These are phyloP conservation scores for Erodium texanum DNA, from an alignment of 441 rosid species.

Conservation along the genomic window DNA sequence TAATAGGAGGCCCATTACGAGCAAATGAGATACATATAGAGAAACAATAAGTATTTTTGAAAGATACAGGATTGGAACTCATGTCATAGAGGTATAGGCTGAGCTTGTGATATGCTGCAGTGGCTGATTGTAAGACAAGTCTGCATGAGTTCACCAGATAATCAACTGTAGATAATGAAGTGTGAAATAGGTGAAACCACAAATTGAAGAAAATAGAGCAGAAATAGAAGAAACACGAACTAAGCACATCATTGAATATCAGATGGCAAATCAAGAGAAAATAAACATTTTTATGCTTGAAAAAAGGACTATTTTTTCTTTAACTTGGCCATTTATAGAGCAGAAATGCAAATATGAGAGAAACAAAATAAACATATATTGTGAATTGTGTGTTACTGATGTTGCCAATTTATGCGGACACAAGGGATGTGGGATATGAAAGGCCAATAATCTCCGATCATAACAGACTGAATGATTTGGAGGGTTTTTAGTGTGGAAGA, in stretches of 20 bases:
- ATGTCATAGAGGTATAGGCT: not conserved
- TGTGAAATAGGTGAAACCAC: not conserved
- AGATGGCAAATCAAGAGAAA: no score
- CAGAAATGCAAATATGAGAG: no score
- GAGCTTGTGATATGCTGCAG: not conserved
- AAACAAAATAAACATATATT: no score
- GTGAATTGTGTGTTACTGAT: no score
- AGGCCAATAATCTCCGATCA: conserved; percentile 8
- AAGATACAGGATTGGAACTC: not conserved
- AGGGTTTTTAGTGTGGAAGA: not conserved
- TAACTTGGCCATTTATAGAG: no score
- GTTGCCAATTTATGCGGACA: not conserved
- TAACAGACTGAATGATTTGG: no score
- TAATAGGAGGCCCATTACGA: no score
- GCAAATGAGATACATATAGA: no score
- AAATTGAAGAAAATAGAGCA: not conserved
- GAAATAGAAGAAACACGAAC: no score
- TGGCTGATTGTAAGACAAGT: not conserved
- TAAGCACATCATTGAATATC: no score
- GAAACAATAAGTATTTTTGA: not conserved
- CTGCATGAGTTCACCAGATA: not conserved
- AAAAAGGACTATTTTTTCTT: no score
- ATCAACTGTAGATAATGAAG: not conserved
- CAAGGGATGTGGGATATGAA: conserved; percentile 8
- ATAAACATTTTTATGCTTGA: no score